Evolutionary conservation across 2,329 filamentous ascomycete genomes (phyloP), one percentile per base, ranked within the genome.

Genomic region (Ilyonectria mors-panacis): DNA sequence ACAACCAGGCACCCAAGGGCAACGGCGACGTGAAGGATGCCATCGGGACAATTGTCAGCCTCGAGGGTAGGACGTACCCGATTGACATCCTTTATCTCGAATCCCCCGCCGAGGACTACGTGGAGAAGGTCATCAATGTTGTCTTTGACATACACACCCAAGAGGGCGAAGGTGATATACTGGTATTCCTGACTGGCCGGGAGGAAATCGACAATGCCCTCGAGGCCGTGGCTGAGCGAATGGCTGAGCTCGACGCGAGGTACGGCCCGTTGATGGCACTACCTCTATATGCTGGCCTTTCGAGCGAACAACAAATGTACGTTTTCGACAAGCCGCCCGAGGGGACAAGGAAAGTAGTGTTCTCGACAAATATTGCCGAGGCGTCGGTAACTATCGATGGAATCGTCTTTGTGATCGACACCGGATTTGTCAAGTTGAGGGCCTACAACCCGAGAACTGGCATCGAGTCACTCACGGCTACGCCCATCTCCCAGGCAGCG

Each of bases 361-460:
- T 98, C 71, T 92, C 94, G 4, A 98, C 96, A 65, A 98, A 98
- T 78, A 98, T 98, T 70, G 94, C 96, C 13, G 96, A 99, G 83
- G 95, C 96, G 5, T 97, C 94, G 2, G 92, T 99, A 48, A 98
- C 96, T 17, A 97, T 98, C 63, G 92, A 96, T 59, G 94, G 94
- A 3, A 95, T 98, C 67, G 91, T 94, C 61, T 97, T 94, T 76
- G 95, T 99, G 6, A 84, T 98, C 56, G 96, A 99, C 79, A 91
- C 89, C 59, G 96, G 96, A 1, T 98, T 94, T 77, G 94, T 97
- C 71, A 98, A 98, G 79, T 85, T 97, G 21, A 90, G 94, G 44
- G 92, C 93, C 7, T 98, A 94, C 81, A 92, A 97, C 72, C 94
- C 95, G 0, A 86, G 79, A 17, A 95, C 93, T 1, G 93, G 94